Evolutionary conservation across 768 basidiomycete genomes (phyloP), one percentile per base, ranked within the genome.

Genomic region (Hericium alpestre): DNA sequence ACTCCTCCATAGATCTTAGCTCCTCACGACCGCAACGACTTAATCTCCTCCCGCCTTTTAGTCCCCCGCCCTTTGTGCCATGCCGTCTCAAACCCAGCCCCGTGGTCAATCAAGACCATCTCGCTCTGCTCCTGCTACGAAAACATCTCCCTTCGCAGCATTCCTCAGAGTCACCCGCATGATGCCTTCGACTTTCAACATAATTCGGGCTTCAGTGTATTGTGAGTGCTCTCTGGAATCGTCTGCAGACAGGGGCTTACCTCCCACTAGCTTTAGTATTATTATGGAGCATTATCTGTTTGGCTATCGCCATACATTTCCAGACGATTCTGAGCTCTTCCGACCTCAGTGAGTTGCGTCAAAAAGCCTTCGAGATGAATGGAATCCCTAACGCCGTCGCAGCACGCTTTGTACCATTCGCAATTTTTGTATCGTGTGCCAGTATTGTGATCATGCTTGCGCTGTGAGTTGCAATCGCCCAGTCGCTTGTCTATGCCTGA

Each of bases 401-500:
- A 92, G 90, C 90, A 72, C 88, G 84, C 73, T 92, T 91, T 67
- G 83, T 92, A 40, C 90, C 90, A 16, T 87, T 90, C 66, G 84
- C 90, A 54, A 79, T 92, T 66, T 91, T 91, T 63, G 87, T 90
- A 47, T 87, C 83, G 65, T 76, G 77, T 43, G 80, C 79, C 39
- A 88, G 85, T 65, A 66, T 90, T 66, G 69, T 87, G 61, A 79
- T 90, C 63, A 77, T 90, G 53, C 61, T 81, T 43, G 70, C 80
- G 56, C 77, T 92, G 87, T 88, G 62, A 65, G 84, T 76, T 25
- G 13, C 39, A 23, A 23, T 38, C 57, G 37, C 18, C 47, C 27
- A n/a, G 11, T 13, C 38, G 61, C 15, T 63, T 51, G 16, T 48
- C 48, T 39, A 18, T 46, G 40, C 55, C 56, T 55, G 59, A 56